Evolutionary conservation across 2,329 filamentous ascomycete species (phyloP).

Genomic region (Arthrocladium fulminans): DNA sequence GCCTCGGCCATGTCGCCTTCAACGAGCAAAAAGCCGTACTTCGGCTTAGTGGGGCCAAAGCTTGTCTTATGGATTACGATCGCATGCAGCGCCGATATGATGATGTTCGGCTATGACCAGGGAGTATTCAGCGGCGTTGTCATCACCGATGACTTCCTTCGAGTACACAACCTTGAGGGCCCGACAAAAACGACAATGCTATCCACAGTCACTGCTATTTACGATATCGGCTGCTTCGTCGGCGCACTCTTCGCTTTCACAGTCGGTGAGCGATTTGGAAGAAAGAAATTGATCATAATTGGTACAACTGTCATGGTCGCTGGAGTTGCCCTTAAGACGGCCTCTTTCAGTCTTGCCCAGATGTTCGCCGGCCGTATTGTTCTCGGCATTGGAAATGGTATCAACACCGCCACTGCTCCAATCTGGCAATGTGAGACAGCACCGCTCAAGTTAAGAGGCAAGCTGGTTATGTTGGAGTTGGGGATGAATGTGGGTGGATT

Average conservation of each 20-base stretch:
- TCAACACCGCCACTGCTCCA: conserved; percentile 43
- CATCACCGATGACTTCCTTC: conserved; percentile 45
- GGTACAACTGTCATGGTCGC: conserved; percentile 42
- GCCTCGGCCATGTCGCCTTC: too few relatives aligned
- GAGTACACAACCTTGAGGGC: conserved; percentile 38
- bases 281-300: conserved; percentile 40
- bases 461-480: conserved; percentile 41
- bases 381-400: conserved; percentile 42
- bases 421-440: conserved; percentile 46
- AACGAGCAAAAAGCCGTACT: conserved; percentile 40
- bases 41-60: conserved; percentile 46
- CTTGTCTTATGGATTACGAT: conserved; percentile 48
- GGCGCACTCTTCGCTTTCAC: conserved; percentile 42
- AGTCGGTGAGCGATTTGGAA: conserved; percentile 40
- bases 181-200: conserved; percentile 25
- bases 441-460: conserved; percentile 36
- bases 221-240: conserved; percentile 53
- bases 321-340: conserved; percentile 41
- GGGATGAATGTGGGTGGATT: conserved; percentile 45
- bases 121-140: conserved; percentile 50
- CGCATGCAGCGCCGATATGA: conserved; percentile 43
- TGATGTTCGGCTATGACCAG: conserved; percentile 39
- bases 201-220: conserved; percentile 48
- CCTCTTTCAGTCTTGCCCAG: conserved; percentile 37
- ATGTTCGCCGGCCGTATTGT: conserved; percentile 44